A percentile compares a stretch with the other conserved stretches of the same genome.
These are phyloP conservation scores for Phaeosphaeria sp. DNA, from an alignment of 2,329 filamentous ascomycete species.

Conservation along the genomic window DNA sequence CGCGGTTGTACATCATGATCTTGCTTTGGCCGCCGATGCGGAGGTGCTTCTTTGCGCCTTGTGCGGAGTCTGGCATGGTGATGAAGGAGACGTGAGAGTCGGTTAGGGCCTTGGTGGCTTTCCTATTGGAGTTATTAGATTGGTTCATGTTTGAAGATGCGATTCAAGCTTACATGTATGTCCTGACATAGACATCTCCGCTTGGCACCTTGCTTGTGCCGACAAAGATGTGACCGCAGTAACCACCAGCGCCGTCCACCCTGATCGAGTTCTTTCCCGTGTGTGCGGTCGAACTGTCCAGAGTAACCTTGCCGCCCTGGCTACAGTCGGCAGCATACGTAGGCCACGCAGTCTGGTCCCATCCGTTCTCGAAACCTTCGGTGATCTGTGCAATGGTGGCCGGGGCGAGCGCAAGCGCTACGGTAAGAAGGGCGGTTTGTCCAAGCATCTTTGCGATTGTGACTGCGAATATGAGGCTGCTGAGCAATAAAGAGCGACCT, in stretches of 20 bases:
- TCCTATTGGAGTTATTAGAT: constrained; percentile 49
- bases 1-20: constrained; percentile 70
- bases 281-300: constrained; percentile 64
- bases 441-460: constrained; percentile 49
- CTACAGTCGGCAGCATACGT: constrained; percentile 66
- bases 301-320: constrained; percentile 63
- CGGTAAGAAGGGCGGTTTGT: constrained; percentile 50
- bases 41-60: constrained; percentile 64
- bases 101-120: constrained; percentile 64
- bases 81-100: constrained; percentile 68
- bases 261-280: constrained; percentile 74
- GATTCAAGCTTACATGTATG: constrained; percentile 58
- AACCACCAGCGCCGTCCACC: constrained; percentile 69
- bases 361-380: constrained; percentile 65
- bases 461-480: not conserved
- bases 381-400: constrained; percentile 60
- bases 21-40: constrained; percentile 67
- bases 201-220: constrained; percentile 63
- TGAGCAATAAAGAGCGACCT: not conserved
- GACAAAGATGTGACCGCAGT: constrained; percentile 63
- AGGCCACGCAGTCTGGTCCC: constrained; percentile 64
- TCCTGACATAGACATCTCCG: constrained; percentile 64
- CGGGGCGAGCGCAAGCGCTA: constrained; percentile 53
- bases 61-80: constrained; percentile 66
- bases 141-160: constrained; percentile 6